phyloP scores from a whole-genome alignment of 495 filamentous ascomycete species.

The Tuber aestivum region DNA sequence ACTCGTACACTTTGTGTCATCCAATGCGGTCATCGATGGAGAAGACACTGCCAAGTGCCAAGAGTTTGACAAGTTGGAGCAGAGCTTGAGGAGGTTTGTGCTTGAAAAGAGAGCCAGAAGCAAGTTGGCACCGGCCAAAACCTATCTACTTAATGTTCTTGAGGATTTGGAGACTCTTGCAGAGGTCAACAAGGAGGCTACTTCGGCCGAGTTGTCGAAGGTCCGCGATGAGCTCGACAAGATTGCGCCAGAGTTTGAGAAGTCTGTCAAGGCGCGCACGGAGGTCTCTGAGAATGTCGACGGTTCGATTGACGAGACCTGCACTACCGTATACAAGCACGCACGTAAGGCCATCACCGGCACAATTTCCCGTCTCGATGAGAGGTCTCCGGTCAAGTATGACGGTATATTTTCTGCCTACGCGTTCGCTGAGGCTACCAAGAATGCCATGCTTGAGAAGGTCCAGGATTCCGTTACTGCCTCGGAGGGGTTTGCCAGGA shows the following conservation, averaged over 20 bases:
- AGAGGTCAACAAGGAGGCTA: conserved; percentile 79
- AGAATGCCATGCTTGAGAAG: conserved; percentile 81
- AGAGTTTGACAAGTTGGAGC: conserved; percentile 84
- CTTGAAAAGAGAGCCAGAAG: conserved; percentile 92
- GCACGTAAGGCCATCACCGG: conserved; percentile 65
- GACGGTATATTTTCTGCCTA: conserved; percentile 78
- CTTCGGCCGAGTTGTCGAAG: conserved; percentile 76
- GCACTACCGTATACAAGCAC: conserved; percentile 73
- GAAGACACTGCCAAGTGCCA: conserved; percentile 80
- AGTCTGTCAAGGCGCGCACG: conserved; percentile 72
- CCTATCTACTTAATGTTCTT: conserved; percentile 90
- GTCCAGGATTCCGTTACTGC: conserved; percentile 68
- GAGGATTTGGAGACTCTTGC: conserved; percentile 77
- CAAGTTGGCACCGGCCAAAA: conserved; percentile 91
- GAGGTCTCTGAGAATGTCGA: conserved; percentile 78
- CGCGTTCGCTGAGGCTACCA: conserved; percentile 88
- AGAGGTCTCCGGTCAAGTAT: conserved; percentile 74
- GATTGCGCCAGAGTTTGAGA: conserved; percentile 76
- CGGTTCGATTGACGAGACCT: conserved; percentile 73
- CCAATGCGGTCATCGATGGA: conserved; percentile 87
- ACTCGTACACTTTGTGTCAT: conserved; percentile 95
- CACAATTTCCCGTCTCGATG: conserved; percentile 65
- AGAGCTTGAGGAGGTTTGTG: conserved; percentile 84
- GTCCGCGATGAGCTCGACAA: conserved; percentile 73
- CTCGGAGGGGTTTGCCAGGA: conserved; percentile 80